Base-by-base conservation (phyloP, 139 green algal species). In the Nannochloris sp. region DNA sequence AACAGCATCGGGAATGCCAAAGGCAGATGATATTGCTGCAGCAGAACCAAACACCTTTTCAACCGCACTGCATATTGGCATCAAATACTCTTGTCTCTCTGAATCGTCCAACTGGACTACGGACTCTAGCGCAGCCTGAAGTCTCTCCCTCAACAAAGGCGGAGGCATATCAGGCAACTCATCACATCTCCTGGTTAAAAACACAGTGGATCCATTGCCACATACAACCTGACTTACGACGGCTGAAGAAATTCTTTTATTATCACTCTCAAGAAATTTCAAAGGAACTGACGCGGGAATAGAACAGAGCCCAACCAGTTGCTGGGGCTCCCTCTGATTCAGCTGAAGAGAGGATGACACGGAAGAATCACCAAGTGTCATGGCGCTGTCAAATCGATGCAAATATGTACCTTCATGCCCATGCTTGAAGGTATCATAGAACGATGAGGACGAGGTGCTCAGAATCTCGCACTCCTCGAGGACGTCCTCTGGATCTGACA, bases 21-120 rank as follows among this genome's bases (percentile, higher is more conserved):
- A 95, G 16, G 86, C 81, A 4, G 85, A 81, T 29, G 62, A 84
- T 27, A 95, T 76, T 50, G 87, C 82, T n/a, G 87, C 84, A 10
- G 88, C 83, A 6, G 74, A 88, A 49, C 78, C 75, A 64, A 93
- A 90, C 4, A 95, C 81, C 62, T 82, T 75, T 56, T 90, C 81
- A 23, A 95, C 77, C 6, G 75, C 75, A 6, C 57, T 66, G 1
- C 69, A 43, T 14, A 82, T 73, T 46, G 75, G 71, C 43, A 69
- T 70, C 27, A 83, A 19, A 19, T 53, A 53, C 16, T 53, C 46
- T 53, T 53, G 18, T 53, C 46, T 53, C 18, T 53, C n/a, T 53
- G 46, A 8, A 21, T 53, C 46, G 5, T 19, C 46, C 46, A 53
- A 21, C 16, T 25, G 46, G 16, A 53, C n/a, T 9, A 53, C n/a